Evolutionary conservation across 305 asterid genomes (phyloP), one percentile per base, ranked within the genome.

Genomic region (Vinca major): DNA sequence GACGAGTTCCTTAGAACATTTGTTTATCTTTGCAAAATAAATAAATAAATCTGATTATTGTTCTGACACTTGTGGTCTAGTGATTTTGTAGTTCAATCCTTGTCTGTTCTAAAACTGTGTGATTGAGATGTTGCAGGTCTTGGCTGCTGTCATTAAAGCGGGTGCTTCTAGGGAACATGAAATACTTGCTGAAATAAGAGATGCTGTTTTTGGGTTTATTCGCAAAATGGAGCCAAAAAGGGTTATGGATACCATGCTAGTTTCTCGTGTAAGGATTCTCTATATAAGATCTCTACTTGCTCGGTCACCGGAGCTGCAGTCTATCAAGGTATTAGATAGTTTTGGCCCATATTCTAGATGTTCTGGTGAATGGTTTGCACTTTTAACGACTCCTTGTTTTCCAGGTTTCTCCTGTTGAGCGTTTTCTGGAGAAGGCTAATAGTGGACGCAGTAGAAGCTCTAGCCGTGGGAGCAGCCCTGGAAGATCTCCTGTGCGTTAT

Each of bases 111-210:
- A 40, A 21, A 47, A 47, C 44, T 63, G 41, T 45, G 53, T 76
- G 56, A 69, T 52, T 72, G 70, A 66, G 77, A 73, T 62, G 48
- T 73, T 76, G 69, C 83, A 94, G 99, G 99, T 94, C 81, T 80
- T 94, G 81, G 99, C 99, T 76, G 98, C 99, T 63, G 99, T 94
- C 63, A 91, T 94, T 68, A 94, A 94, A 82, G 99, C 99, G 61
- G 99, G 99, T 76, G 99, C 99, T 78, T 89, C 99, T 40, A 85
- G 99, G 80, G 99, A 94, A 85, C 99, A 91, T 75, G 99, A 94
- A 80, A 94, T 94, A 80, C 97, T 94, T 74, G 99, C 99, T 75
- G 99, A 94, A 84, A 94, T 94, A 67, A 84, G 99, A 78, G 98
- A 94, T 85, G 87, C 98, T 65, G 99, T 91, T 63, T 94, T 94